phyloP scores from a whole-genome alignment of 78 protist genomes.

The Planoprotostelium fungivorum region DNA sequence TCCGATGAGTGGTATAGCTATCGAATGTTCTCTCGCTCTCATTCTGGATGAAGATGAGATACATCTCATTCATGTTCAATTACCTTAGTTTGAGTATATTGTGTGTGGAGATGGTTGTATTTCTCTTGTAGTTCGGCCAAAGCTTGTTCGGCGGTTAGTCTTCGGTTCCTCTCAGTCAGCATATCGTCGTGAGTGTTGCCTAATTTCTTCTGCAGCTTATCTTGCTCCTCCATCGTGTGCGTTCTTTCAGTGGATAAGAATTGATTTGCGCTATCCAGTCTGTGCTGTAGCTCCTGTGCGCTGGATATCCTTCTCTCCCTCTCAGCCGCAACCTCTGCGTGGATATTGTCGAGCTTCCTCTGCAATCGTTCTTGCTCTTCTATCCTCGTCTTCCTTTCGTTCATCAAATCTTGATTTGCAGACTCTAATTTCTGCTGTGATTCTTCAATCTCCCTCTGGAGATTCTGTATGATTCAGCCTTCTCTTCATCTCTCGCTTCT shows the following conservation, averaged over 20 bases:
- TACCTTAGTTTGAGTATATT: too few relatives aligned
- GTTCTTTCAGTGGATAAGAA: background rate
- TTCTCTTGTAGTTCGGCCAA: too few relatives aligned
- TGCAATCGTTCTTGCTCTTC: background rate
- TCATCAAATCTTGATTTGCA: background rate
- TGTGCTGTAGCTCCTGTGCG: background rate
- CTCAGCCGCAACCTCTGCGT: background rate
- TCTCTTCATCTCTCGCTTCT: background rate
- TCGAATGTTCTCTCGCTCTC: too few relatives aligned
- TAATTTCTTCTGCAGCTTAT: too few relatives aligned
- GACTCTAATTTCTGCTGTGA: background rate
- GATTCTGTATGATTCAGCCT: background rate
- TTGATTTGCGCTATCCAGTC: background rate
- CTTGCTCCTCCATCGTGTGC: too few relatives aligned
- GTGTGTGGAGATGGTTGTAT: too few relatives aligned
- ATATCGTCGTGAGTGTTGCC: background rate
- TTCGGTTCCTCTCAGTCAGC: too few relatives aligned
- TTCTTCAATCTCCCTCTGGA: background rate
- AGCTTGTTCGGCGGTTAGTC: too few relatives aligned
- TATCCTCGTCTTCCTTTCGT: background rate
- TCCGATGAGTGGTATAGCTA: too few relatives aligned
- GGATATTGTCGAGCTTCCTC: background rate
- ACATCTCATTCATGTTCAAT: too few relatives aligned
- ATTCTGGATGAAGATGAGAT: too few relatives aligned
- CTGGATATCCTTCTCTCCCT: background rate